Evolutionary conservation across 1,139 yeast species (phyloP), one percentile per base, ranked within the genome.

Genomic region (Yamadazyma triangularis): DNA sequence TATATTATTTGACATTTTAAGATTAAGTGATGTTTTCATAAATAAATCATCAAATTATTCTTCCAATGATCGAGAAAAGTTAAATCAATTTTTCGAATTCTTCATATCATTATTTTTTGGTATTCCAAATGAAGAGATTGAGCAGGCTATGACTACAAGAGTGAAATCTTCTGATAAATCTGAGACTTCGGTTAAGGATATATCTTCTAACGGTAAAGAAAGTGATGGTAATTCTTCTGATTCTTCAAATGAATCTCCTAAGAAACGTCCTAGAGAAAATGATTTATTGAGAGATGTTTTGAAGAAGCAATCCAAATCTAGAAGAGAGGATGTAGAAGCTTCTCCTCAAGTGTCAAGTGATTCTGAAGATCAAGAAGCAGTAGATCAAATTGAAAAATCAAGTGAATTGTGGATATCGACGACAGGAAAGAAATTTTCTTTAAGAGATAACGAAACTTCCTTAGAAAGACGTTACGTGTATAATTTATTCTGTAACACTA

Each of bases 401-500:
- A 77, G 78, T 31, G 84, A 83, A 32, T 66, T 72, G 36, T 80
- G 94, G 82, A 75, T 84, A 32, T 64, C 64, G 33, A 62, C 76
- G 1, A 52, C 70, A 4, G 61, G 63, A 30, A 53, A 64, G 23
- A 57, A 58, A 30, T 55, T 54, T 34, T 47, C 61, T 19, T 48
- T 53, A 34, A 50, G 47, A 26, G 55, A 50, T 15, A 51, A 56
- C 8, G 45, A 47, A 27, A 30, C 40, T 13, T 35, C 46, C 2
- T 45, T 49, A 13, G 62, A 49, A 30, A 60, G 48, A 36, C 62
- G 70, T 32, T 66, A 57, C 37, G 74, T 71, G 29, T 91, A 65
- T 64, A 89, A 88, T 55, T 58, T 89, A 51, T 91, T 91, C 64
- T 84, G 88, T 41, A 91, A 89, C 56, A 84, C 96, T n/a, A 79